These are phyloP conservation scores for Madurella mycetomatis DNA, from an alignment of 2,329 filamentous ascomycete genomes.

Conservation along the genomic window DNA sequence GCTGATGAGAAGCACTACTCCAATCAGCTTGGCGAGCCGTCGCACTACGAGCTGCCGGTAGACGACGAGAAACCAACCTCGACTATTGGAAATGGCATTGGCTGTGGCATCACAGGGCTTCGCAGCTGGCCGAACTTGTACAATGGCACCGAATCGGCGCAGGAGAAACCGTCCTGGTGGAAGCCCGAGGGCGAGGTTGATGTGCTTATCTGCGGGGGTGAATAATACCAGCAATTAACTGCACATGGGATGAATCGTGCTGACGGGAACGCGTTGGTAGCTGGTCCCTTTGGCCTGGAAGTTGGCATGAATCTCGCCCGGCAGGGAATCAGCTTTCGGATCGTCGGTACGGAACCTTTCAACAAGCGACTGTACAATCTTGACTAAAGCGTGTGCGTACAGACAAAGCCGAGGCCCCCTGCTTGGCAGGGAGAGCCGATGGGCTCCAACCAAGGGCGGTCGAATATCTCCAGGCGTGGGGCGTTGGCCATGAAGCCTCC, in stretches of 20 bases:
- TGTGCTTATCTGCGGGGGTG: constrained; percentile 1
- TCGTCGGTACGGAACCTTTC: neutral
- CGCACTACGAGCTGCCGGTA: neutral
- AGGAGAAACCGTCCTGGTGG: constrained; percentile 1
- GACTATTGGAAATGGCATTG: too few species aligned
- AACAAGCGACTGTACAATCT: neutral
- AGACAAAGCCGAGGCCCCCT: constrained; percentile 1
- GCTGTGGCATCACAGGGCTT: neutral
- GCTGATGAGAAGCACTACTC: neutral
- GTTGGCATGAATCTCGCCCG: neutral
- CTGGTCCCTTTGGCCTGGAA: neutral
- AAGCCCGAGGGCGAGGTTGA: neutral
- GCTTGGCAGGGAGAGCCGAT: neutral
- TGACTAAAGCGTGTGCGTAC: neutral
- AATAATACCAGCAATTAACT: neutral
- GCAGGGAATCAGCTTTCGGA: neutral
- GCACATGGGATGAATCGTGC: neutral
- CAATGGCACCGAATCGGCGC: neutral
- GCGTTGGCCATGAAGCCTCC: neutral
- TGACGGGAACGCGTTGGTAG: neutral
- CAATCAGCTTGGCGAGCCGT: too few species aligned
- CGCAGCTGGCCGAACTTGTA: neutral
- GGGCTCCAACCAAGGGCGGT: neutral
- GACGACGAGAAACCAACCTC: neutral
- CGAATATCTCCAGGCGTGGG: neutral